phyloP scores from a whole-genome alignment of 768 basidiomycete genomes.

The Trametes elegans region DNA sequence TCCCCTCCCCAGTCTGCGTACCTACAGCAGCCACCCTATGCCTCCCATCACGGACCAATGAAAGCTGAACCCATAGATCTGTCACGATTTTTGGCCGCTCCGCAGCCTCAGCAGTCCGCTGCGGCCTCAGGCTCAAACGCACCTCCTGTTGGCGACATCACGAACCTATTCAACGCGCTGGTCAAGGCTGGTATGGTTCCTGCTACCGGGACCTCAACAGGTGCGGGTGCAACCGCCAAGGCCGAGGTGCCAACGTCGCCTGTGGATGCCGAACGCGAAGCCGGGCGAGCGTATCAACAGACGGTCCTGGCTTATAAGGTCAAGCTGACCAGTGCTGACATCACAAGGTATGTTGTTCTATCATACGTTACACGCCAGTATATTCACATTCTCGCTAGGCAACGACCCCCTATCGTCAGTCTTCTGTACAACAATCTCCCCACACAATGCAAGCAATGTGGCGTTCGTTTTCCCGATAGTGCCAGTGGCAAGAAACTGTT shows the following conservation, averaged over 20 bases:
- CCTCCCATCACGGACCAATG: constrained; percentile 19
- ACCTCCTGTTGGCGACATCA: constrained; percentile 39
- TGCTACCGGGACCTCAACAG: constrained; percentile 48
- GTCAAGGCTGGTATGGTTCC: constrained; percentile 79
- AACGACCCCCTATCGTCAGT: constrained; percentile 56
- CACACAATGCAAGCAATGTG: constrained; percentile 92
- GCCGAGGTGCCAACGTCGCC: constrained; percentile 34
- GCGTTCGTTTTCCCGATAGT: constrained; percentile 78
- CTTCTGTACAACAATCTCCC: constrained; percentile 75
- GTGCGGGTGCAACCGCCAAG: constrained; percentile 43
- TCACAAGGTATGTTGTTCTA: constrained; percentile 54
- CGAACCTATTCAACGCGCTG: constrained; percentile 63
- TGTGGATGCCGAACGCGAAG: constrained; percentile 43
- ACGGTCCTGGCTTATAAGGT: constrained; percentile 59
- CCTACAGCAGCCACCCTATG: constrained; percentile 32
- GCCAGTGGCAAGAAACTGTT: constrained; percentile 68
- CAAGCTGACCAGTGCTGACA: constrained; percentile 64
- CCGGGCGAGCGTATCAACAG: constrained; percentile 56
- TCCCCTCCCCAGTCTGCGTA: constrained; percentile 33
- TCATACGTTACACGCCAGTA: no score
- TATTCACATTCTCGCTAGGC: constrained; percentile 36
- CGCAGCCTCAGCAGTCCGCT: constrained; percentile 25
- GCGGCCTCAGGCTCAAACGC: constrained; percentile 26
- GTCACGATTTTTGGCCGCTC: constrained; percentile 29
- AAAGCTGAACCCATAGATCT: constrained; percentile 34